Evolutionary conservation across 208 protist species (phyloP).

Genomic region (Sergeia podlipaevii): DNA sequence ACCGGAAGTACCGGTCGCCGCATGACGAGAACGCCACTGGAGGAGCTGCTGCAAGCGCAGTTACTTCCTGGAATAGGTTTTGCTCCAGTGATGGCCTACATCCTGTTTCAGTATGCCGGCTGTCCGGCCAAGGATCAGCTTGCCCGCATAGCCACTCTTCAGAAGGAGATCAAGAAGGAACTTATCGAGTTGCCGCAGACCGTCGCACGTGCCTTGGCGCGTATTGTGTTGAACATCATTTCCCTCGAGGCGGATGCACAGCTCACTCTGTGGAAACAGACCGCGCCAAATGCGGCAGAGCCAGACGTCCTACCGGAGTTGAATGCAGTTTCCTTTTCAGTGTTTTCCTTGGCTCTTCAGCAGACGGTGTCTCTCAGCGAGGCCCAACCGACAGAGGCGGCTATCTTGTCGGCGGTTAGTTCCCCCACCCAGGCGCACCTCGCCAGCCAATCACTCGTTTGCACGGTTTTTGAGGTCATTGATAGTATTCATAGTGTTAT

Average conservation of each 20-base stretch:
- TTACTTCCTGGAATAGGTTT: constrained; percentile 3
- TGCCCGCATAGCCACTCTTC: constrained; percentile 7
- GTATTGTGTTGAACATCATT: constrained; percentile 54
- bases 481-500: no score
- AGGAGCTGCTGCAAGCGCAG: constrained; percentile 2
- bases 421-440: no score
- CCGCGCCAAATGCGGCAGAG: constrained; percentile 4
- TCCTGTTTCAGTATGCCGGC: constrained; percentile 15
- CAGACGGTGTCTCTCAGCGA: constrained; percentile 40
- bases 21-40: not conserved
- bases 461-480: no score
- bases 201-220: constrained; percentile 17
- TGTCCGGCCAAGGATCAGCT: constrained; percentile 2
- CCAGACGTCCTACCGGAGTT: not conserved
- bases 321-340: constrained; percentile 20
- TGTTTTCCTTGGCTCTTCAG: constrained; percentile 35
- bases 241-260: constrained; percentile 65
- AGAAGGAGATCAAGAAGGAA: constrained; percentile 8
- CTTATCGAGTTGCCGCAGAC: constrained; percentile 18
- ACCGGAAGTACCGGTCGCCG: not conserved
- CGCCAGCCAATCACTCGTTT: no score
- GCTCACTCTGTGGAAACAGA: constrained; percentile 12
- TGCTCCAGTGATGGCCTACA: constrained; percentile 17
- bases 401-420: constrained; percentile 17
- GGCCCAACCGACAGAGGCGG: constrained; percentile 12